Base-by-base conservation (phyloP, 345 rosid genomes). In the Kernera saxatilis region DNA sequence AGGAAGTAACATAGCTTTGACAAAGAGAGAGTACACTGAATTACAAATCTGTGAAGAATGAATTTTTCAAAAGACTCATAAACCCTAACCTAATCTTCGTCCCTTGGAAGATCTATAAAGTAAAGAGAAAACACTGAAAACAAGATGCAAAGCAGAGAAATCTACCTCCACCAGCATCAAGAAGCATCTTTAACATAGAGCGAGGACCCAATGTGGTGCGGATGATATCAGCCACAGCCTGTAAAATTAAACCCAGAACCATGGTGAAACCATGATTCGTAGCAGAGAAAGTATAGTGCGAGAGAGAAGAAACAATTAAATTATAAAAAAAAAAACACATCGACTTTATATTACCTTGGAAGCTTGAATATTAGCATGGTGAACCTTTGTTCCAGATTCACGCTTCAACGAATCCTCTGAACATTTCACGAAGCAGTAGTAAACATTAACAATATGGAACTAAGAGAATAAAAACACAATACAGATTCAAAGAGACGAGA, bases 191-290 rank as follows among this genome's bases (percentile, higher is more conserved):
- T 69, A 89, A 67, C 99, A 94, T 94, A 59, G 97, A 89, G 15
- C 99, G 79, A 35, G 99, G 99, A 49, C 97, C 99, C 82, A 94
- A 82, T 22, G 99, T 94, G 6, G 96, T 94, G n/a, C 99, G 88
- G 13, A 91, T 82, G 22, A 91, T 89, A 26, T 89, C 96, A 68
- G 99, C 95, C 69, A 94, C 93, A 60, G 89, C 97, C 98, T 90
- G 72, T 39, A 22, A 51, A 67, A 52, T 35, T 3, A 30, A 65
- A 58, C 67, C 27, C n/a, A 61, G 9, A 32, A 44, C 53, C 1
- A 0, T 14, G 2, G 27, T 60, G 65, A 75, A 52, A 44, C 69
- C 35, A 69, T 69, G 75, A 75, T 52, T 33, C 23, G 53, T 12
- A 21, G 44, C 51, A 66, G 56, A 54, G 22, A 27, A 32, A 21